Percentiles rank a stretch among this genome's conserved stretches.
Conservation (phyloP, 2,329 filamentous ascomycete genomes). For the Metarhizium brunneum region DNA sequence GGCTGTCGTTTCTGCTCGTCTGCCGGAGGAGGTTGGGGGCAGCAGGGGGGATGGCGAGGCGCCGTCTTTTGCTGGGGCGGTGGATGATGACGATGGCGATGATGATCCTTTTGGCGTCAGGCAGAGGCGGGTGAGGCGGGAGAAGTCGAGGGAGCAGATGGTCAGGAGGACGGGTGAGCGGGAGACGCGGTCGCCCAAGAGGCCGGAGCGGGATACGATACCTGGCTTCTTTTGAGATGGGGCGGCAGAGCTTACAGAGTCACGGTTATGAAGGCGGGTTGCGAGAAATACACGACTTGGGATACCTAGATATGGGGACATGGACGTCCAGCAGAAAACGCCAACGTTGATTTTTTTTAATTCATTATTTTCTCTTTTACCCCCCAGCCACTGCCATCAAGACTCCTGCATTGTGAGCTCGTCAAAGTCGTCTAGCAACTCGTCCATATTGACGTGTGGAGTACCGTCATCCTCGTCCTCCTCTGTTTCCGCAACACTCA, state of each 20-base stretch:
- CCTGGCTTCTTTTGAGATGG: constrained; percentile 25
- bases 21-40: no score
- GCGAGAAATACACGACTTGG: not conserved
- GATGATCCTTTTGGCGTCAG: constrained; percentile 27
- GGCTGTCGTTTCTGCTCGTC: no score
- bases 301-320: not conserved
- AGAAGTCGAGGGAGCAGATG: constrained; percentile 20
- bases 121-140: constrained; percentile 19
- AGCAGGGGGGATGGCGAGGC: no score
- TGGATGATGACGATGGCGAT: not conserved
- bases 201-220: constrained; percentile 21
- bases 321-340: not conserved
- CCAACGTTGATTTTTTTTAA: not conserved
- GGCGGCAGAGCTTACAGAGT: not conserved
- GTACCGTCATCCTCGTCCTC: constrained; percentile 51
- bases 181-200: constrained; percentile 8
- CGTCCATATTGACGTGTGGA: constrained; percentile 67
- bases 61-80: not conserved
- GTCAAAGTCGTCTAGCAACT: constrained; percentile 86
- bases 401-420: constrained; percentile 50
- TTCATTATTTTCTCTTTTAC: not conserved
- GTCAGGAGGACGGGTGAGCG: constrained; percentile 10
- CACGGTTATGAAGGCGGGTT: not conserved
- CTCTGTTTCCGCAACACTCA: constrained; percentile 57
- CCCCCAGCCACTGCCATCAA: constrained; percentile 1